Conservation (phyloP, 75 land plant species). For the Pseudotsuga menziesii region DNA sequence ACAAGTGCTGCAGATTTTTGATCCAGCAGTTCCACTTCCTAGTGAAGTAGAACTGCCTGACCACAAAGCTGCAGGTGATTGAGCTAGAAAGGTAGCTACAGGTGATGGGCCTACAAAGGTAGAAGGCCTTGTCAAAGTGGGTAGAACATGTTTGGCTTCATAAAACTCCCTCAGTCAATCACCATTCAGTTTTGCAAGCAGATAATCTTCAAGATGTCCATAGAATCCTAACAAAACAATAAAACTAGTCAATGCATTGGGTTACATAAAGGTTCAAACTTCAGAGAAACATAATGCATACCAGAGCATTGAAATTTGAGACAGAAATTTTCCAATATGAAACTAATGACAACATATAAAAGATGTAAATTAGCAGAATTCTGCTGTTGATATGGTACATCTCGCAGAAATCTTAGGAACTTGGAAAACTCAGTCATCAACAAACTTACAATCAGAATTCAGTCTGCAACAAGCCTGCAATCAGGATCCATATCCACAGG, state of each 20-base stretch:
- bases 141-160: conserved; percentile 14
- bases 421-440: background rate
- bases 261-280: background rate
- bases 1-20: background rate
- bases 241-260: background rate
- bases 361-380: background rate
- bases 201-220: background rate
- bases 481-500: too few species aligned
- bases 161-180: background rate
- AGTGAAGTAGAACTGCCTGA: conserved; percentile 1
- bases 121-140: conserved; percentile 10
- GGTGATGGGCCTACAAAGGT: conserved; percentile 11
- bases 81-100: background rate
- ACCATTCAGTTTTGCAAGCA: background rate
- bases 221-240: background rate
- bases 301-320: conserved; percentile 48
- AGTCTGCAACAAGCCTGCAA: too few species aligned
- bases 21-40: background rate
- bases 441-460: too few species aligned
- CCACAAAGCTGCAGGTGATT: conserved; percentile 19
- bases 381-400: background rate
- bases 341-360: conserved; percentile 4
- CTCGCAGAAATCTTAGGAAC: background rate
- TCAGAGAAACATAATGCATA: conserved; percentile 4
- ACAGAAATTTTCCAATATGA: conserved; percentile 46